Evolutionary conservation across 306 rosid genomes (phyloP), one percentile per base, ranked within the genome.

Genomic region (Prunus salicina): DNA sequence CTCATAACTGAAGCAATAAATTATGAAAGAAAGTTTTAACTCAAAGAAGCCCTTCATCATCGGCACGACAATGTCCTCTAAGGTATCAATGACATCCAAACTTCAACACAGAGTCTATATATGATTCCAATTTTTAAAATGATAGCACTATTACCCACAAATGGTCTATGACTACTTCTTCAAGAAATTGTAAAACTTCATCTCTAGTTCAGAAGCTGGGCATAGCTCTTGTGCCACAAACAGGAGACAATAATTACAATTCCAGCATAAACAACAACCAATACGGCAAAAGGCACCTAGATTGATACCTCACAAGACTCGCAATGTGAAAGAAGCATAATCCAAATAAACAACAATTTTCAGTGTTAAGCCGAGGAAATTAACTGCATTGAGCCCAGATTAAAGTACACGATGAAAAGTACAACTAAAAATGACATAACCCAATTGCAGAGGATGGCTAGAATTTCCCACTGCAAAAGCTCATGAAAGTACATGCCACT

Each of bases 401-500:
- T 50, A 5, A 51, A 62, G 57, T 24, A 52, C 71, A 58, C 55
- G 12, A 49, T 22, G 27, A 14, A 69, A 69, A 25, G 19, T 41
- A 63, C 25, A 71, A 62, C 32, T 60, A 27, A 9, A 27, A 60
- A 9, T 55, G 43, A 78, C 20, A 38, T 70, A 38, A 38, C 43
- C 51, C 63, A 86, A 66, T 76, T 65, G 87, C 82, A 55, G 20
- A 64, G 46, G 45, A 67, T 69, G 77, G 55, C 61, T 51, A 51
- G 43, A 28, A 64, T 68, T 72, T 68, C 78, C 72, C 64, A 72
- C 79, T 57, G 73, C 76, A 72, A 62, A 75, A 72, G 60, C 25
- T 28, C 73, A 76, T 38, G 43, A 38, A 38, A 83, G 80, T 80
- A 81, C 57, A 79, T 38, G 80, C 76, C 79, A 76, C 38, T 80